Base-by-base conservation (phyloP, 1,139 yeast species). In the Zygoascus sp. region DNA sequence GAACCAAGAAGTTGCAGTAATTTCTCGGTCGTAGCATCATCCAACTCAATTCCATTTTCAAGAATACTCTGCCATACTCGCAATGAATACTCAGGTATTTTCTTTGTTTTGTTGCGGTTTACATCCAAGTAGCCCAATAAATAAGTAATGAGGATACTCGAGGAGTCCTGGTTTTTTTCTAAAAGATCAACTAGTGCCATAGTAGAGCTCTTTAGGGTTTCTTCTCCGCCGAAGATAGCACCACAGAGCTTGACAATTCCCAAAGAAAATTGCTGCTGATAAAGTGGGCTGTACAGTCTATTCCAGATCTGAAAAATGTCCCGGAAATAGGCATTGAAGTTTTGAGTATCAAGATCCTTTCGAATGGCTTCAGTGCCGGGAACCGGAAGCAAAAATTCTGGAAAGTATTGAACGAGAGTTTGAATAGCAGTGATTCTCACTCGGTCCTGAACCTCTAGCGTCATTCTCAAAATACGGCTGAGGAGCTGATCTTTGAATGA, bases 381-480 rank as follows among this genome's bases (percentile, higher is more conserved):
- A 19, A 10, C 21, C 5, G 32, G 21, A n/a, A n/a, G 28, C 38
- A 42, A 25, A 2, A 42, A 10, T 11, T 32, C 39, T 2, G 42
- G 45, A 3, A 20, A 38, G 25, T 50, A 16, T 11, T 27, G 13
- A 20, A 42, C 16, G 7, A 71, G 51, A 22, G 68, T 47, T 9
- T 44, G 34, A 2, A 65, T 40, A 0, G 74, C 56, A 10, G 56
- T 52, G 1, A 50, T 15, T 42, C 79, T 63, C 1, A 77, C 53
- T 30, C 63, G 67, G 38, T 70, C 74, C 45, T 75, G 67, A 0
- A 74, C 69, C 53, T 78, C 87, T 1, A 76, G 81, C 0, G 80
- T 63, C 40, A 85, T 61, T 44, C 90, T 64, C 30, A 81, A 54
- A n/a, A 84, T 60, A 42, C 68, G 71, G 5, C 57, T 47, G 30